Percentiles rank a stretch among this genome's conserved stretches.
phyloP scores from a whole-genome alignment of 2,329 filamentous ascomycete genomes.

The Decorospora gaudefroyi region DNA sequence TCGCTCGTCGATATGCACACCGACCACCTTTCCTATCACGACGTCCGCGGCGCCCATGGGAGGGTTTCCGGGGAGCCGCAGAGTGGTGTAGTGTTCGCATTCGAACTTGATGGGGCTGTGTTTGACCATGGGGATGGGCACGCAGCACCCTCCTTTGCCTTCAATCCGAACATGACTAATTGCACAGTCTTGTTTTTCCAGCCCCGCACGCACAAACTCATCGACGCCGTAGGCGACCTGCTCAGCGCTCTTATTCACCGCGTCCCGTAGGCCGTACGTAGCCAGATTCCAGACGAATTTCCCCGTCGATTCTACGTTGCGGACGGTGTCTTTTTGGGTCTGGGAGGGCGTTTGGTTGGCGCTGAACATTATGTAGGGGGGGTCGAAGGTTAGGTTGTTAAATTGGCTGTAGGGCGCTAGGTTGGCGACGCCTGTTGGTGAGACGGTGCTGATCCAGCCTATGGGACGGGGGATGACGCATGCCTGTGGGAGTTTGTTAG shows the following conservation, averaged over 20 bases:
- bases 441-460: slow-evolving; percentile 65
- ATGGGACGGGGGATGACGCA: slow-evolving; percentile 66
- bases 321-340: slow-evolving; percentile 60
- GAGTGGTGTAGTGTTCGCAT: slow-evolving; percentile 59
- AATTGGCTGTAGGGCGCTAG: slow-evolving; percentile 66
- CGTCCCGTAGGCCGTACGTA: slow-evolving; percentile 60
- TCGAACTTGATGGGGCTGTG: slow-evolving; percentile 63
- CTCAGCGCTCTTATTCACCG: slow-evolving; percentile 61
- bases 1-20: slow-evolving; percentile 60
- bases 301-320: slow-evolving; percentile 61
- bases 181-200: slow-evolving; percentile 55
- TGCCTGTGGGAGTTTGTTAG: slow-evolving; percentile 42
- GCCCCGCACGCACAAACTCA: slow-evolving; percentile 58
- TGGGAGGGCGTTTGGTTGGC: slow-evolving; percentile 58
- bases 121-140: slow-evolving; percentile 58
- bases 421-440: slow-evolving; percentile 55
- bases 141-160: slow-evolving; percentile 2
- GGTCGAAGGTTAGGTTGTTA: slow-evolving; percentile 66
- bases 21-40: slow-evolving; percentile 62
- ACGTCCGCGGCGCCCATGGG: slow-evolving; percentile 63
- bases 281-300: slow-evolving; percentile 65
- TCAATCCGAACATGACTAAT: slow-evolving; percentile 38
- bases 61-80: slow-evolving; percentile 60
- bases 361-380: slow-evolving; percentile 66
- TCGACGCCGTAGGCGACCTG: slow-evolving; percentile 57